Evolutionary conservation across 768 basidiomycete species (phyloP).

Genomic region (Suillus luteus): DNA sequence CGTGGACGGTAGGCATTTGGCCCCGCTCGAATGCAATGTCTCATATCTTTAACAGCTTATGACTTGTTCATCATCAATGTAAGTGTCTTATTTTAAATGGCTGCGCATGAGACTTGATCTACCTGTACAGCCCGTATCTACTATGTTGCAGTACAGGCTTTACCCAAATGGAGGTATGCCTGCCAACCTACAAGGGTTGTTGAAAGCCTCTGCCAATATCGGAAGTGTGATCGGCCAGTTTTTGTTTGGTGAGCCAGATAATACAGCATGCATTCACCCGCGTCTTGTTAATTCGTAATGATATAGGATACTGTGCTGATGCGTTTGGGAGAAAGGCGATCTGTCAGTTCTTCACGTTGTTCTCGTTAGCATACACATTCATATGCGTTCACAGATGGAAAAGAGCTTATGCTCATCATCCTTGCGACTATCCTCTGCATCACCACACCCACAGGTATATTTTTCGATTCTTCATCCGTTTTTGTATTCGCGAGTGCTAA

Average conservation of each 20-base stretch:
- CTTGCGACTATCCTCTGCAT: slow-evolving; percentile 72
- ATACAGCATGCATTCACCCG: background rate
- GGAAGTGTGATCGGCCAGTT: slow-evolving; percentile 74
- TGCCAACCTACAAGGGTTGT: slow-evolving; percentile 54
- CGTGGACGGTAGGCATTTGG: slow-evolving; percentile 55
- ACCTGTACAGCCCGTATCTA: slow-evolving; percentile 56
- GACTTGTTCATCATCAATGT: slow-evolving; percentile 75
- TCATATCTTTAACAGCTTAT: slow-evolving; percentile 47
- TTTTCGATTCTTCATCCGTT: background rate
- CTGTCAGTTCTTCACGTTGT: slow-evolving; percentile 38
- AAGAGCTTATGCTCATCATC: slow-evolving; percentile 81
- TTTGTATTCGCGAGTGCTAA: background rate
- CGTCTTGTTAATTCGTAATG: background rate
- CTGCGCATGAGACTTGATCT: background rate
- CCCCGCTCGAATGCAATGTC: background rate
- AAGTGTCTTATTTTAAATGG: slow-evolving; percentile 17
- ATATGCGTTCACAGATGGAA: slow-evolving; percentile 51
- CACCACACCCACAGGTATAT: slow-evolving; percentile 59
- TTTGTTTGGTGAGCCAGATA: slow-evolving; percentile 45
- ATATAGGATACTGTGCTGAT: slow-evolving; percentile 62
- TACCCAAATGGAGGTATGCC: slow-evolving; percentile 57
- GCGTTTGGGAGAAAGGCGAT: slow-evolving; percentile 68
- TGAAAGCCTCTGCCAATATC: slow-evolving; percentile 72
- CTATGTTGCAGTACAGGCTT: slow-evolving; percentile 66
- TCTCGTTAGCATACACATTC: slow-evolving; percentile 7